Evolutionary conservation across 177 flowering plant species (phyloP), one percentile per base, ranked within the genome.

Genomic region (Vitis hybrid): DNA sequence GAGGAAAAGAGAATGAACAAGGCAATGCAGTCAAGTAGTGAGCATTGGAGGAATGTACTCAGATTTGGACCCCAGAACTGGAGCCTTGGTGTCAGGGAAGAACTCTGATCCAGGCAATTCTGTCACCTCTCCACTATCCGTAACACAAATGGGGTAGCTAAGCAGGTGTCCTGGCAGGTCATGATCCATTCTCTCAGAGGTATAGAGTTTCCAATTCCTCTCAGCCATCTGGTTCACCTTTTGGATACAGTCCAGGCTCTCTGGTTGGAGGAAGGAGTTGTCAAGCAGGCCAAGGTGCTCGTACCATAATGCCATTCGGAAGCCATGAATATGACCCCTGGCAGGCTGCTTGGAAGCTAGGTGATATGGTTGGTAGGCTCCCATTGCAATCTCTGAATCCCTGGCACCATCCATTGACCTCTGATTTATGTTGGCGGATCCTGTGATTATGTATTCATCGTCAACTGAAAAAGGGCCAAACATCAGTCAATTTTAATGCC

Each of bases 401-500:
- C 75, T 39, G 9, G 61, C 58, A 3, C 78, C 78, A 45, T 75
- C 78, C 78, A 75, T 75, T 14, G 78, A 75, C 51, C 78, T 52
- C 45, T 75, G 74, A 65, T 75, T 75, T 66, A 75, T 75, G 74
- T 75, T 75, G 51, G 78, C 78, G 0, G 78, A 75, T 70, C 78
- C 78, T 10, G 52, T 22, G 16, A 66, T 66, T 66, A 66, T 55
- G 59, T 66, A 66, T 26, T 53, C 58, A 52, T 66, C 45, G 5
- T 51, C 60, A 26, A 66, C 45, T 48, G 45, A 51, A 15, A 6
- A 65, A 0, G 10, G 55, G 4, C 15, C 15, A 52, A 18, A 13
- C 11, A 45, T 65, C 15, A 48, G 62, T 58, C 15, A 7, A 14
- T 18, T 5, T 58, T 58, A 58, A 58, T n/a, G 45, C 45, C 45